phyloP scores from a whole-genome alignment of 1,284 basidiomycete species.

The Trichosporon sp. region DNA sequence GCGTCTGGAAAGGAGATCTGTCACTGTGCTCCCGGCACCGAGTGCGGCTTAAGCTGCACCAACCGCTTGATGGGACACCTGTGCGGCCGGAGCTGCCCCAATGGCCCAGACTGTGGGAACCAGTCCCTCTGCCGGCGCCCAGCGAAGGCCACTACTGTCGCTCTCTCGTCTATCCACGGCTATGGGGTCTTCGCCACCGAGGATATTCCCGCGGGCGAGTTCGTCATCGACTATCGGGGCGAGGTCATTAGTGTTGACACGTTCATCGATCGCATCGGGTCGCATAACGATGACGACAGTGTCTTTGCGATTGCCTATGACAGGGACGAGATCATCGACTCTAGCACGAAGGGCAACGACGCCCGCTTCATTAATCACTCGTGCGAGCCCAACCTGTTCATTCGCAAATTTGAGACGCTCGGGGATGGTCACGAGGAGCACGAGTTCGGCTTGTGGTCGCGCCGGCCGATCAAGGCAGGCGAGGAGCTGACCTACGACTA shows the following conservation, averaged over 20 bases:
- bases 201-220: constrained; percentile 46
- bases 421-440: constrained; percentile 49
- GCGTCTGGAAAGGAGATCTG: constrained; percentile 34
- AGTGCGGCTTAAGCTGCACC: constrained; percentile 49
- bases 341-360: constrained; percentile 43
- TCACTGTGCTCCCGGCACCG: constrained; percentile 38
- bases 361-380: constrained; percentile 52
- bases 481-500: constrained; percentile 50
- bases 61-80: constrained; percentile 51
- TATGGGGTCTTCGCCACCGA: constrained; percentile 49
- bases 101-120: constrained; percentile 43
- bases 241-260: constrained; percentile 45
- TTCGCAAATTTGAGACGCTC: constrained; percentile 43
- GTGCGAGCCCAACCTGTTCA: constrained; percentile 48
- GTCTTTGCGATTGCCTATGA: constrained; percentile 52
- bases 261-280: constrained; percentile 38
- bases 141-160: constrained; percentile 34
- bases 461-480: constrained; percentile 46
- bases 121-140: constrained; percentile 36
- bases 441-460: constrained; percentile 49
- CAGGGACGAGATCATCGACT: constrained; percentile 50
- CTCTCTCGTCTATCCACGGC: constrained; percentile 37
- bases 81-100: constrained; percentile 50
- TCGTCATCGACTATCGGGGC: constrained; percentile 51
- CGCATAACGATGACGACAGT: constrained; percentile 41